Conservation (phyloP, 495 filamentous ascomycete species). For the Cercophora scortea region DNA sequence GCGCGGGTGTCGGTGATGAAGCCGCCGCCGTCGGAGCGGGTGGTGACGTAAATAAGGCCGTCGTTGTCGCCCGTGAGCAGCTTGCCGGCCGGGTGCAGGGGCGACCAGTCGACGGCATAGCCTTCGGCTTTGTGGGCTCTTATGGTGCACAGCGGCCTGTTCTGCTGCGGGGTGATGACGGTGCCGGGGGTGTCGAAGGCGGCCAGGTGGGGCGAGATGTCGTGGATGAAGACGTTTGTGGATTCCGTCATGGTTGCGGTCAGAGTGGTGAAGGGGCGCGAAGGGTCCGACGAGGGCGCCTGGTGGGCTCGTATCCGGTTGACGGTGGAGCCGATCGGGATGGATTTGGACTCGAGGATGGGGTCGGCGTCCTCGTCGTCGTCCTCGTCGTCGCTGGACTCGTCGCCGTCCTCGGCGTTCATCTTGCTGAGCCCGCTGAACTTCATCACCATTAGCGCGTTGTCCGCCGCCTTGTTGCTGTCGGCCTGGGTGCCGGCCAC, state of each 20-base stretch:
- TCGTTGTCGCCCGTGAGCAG: constrained; percentile 87
- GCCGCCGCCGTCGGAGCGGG: constrained; percentile 73
- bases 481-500: constrained; percentile 92
- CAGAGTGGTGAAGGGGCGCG: constrained; percentile 64
- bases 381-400: constrained; percentile 65
- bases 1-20: constrained; percentile 77
- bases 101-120: constrained; percentile 93
- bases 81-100: constrained; percentile 62
- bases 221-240: constrained; percentile 81
- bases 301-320: constrained; percentile 88
- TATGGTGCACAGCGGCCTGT: constrained; percentile 78
- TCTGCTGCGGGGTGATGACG: constrained; percentile 67
- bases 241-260: constrained; percentile 90
- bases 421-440: constrained; percentile 83
- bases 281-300: constrained; percentile 58
- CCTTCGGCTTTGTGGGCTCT: constrained; percentile 89
- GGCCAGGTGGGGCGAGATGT: constrained; percentile 76
- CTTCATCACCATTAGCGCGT: constrained; percentile 92
- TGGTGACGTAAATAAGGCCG: constrained; percentile 81
- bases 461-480: constrained; percentile 63
- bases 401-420: constrained; percentile 55
- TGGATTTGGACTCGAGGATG: constrained; percentile 85
- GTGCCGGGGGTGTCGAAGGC: constrained; percentile 86
- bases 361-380: constrained; percentile 78
- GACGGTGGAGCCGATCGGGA: constrained; percentile 75